These are phyloP conservation scores for Ustilago trichophora DNA, from an alignment of 1,284 basidiomycete species.

Conservation along the genomic window DNA sequence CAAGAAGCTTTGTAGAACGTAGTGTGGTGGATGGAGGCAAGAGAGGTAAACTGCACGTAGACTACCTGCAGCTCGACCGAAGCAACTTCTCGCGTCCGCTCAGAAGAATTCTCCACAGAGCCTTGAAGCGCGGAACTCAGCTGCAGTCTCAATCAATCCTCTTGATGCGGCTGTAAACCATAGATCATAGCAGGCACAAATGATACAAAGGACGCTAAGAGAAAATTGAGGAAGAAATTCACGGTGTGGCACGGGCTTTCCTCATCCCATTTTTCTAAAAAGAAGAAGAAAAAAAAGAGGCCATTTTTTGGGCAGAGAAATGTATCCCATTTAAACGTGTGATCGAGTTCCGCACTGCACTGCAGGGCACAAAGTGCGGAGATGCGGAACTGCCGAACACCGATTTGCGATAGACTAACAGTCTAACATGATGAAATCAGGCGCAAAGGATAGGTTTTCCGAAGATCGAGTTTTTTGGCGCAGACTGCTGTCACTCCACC, in stretches of 20 bases:
- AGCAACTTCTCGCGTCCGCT: neutral
- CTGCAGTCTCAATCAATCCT: constrained; percentile 14
- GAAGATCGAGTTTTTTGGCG: constrained; percentile 11
- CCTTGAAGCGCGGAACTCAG: no score
- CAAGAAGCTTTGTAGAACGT: no score
- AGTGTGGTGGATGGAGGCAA: constrained; percentile 6
- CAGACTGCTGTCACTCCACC: constrained; percentile 1
- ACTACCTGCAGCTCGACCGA: neutral
- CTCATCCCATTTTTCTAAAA: no score
- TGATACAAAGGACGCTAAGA: neutral
- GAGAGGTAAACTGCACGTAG: neutral
- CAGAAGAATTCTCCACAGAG: neutral
- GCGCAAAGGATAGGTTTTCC: constrained; percentile 3
- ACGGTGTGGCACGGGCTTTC: neutral
- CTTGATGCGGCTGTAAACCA: no score
- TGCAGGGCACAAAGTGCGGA: no score
- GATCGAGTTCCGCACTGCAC: constrained; percentile 16
- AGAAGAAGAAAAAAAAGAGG: no score
- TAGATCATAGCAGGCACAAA: no score
- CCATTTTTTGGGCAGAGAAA: no score
- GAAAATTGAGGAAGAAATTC: neutral
- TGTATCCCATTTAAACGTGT: constrained; percentile 12
- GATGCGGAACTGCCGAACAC: neutral
- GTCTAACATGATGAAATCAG: constrained; percentile 8
- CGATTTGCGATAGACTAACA: neutral